A percentile compares a stretch with the other conserved stretches of the same genome.
phyloP scores from a whole-genome alignment of 2,329 filamentous ascomycete species.

The Sporothrix pseudoabietina region DNA sequence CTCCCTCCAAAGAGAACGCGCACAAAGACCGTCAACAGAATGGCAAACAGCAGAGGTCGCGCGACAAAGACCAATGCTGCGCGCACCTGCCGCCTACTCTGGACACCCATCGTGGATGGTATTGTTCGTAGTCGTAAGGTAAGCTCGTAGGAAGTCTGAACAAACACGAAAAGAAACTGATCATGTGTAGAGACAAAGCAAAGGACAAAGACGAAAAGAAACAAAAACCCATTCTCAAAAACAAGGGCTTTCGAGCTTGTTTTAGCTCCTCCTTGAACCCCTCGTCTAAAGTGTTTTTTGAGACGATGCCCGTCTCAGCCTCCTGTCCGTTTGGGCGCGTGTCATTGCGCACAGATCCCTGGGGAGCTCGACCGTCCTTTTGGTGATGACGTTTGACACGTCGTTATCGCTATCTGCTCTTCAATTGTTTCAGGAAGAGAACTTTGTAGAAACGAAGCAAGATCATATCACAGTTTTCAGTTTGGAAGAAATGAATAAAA shows the following conservation, averaged over 20 bases:
- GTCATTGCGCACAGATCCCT: neutral
- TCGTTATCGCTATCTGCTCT: no score
- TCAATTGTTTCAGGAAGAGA: neutral
- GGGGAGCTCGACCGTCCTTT: neutral
- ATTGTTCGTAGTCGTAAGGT: neutral
- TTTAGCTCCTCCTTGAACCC: neutral
- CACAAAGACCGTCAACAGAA: conserved; percentile 29
- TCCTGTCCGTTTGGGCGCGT: neutral
- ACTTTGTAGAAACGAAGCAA: neutral
- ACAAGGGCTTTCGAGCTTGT: neutral
- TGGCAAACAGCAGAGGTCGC: conserved; percentile 33
- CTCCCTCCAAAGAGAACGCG: conserved; percentile 29
- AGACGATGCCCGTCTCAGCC: neutral
- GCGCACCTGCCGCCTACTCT: conserved; percentile 32
- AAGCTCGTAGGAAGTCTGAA: neutral
- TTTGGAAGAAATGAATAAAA: no score
- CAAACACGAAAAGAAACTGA: neutral
- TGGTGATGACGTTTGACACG: neutral
- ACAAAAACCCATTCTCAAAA: neutral
- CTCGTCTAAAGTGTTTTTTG: neutral
- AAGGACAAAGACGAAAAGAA: neutral
- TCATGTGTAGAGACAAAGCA: neutral
- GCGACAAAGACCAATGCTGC: conserved; percentile 32
- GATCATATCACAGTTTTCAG: no score
- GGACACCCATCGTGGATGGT: conserved; percentile 18